Base-by-base conservation (phyloP, 306 rosid species). In the Alnus rubra region DNA sequence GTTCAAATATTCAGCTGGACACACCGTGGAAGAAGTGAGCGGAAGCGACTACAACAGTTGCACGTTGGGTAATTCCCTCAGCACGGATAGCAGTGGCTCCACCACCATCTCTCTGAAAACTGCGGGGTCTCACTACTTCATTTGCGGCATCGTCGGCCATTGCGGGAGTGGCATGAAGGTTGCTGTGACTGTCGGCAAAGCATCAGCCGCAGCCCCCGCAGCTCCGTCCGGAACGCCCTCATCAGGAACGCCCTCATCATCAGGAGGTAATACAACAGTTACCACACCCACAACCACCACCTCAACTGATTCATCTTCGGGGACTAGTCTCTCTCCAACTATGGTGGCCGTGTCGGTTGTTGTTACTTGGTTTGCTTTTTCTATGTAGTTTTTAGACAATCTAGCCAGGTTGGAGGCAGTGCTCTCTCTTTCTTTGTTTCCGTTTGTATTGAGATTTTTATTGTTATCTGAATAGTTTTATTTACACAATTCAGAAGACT, bases 91-190 rank as follows among this genome's bases (percentile, higher is more conserved):
- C 48, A 87, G 85, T 69, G 98, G 99, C 2, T 80, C 92, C 70
- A 91, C 98, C 55, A 80, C 91, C 74, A 78, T 95, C 77, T 6
- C 85, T 9, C 94, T 95, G 28, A 93, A 93, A 48, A 90, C 86
- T 2, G 78, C 88, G 0, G 99, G 99, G 35, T 77, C 88, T 3
- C 99, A 88, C 70, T 88, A 93, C 93, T 95, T 86, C 90, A 79
- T 91, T 45, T 95, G 99, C 59, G 79, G 85, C 5, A 16, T 44
- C 49, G 76, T 76, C 28, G 93, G 92, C 44, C 99, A 95, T 12
- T 95, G 99, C 10, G 70, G 74, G 1, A 89, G 82, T 69, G 98
- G 99, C 87, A 95, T 95, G 99, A 95, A 95, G 88, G 86, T 95
- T 45, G 70, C 97, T 0, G 92, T 94, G 53, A 83, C 83, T 11